phyloP scores from a whole-genome alignment of 306 rosid species.

The Sophora flavescens region DNA sequence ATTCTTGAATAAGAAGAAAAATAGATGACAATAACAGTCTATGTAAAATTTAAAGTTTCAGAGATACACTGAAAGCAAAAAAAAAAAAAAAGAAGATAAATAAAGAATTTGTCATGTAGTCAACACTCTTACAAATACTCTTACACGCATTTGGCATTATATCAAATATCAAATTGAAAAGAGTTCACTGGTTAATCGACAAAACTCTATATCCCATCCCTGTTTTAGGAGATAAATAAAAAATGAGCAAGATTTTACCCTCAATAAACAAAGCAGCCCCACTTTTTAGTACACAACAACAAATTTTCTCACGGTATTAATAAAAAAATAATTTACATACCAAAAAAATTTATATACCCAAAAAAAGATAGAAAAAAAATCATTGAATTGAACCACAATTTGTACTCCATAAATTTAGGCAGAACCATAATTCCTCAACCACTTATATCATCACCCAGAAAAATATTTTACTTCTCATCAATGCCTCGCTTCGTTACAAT shows the following conservation, averaged over 20 bases:
- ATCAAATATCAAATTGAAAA: conserved; percentile 24
- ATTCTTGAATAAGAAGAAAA: conserved; percentile 1
- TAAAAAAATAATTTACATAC: not conserved
- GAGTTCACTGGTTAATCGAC: conserved; percentile 14
- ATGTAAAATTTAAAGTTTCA: not conserved
- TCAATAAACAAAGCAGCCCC: not conserved
- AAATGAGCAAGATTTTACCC: conserved; percentile 4
- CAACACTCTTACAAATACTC: not conserved
- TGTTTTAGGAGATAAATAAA: not conserved
- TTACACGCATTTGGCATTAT: conserved; percentile 14
- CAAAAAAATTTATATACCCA: not conserved
- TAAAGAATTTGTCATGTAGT: not conserved
- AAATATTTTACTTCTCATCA: conserved; percentile 1
- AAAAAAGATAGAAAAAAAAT: not conserved
- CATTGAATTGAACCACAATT: conserved; percentile 25
- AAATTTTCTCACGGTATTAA: not conserved
- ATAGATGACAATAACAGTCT: conserved; percentile 21
- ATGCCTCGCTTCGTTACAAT: not conserved
- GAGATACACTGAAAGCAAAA: not conserved
- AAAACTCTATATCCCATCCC: conserved; percentile 12
- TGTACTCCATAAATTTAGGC: conserved; percentile 1
- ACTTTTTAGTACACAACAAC: conserved; percentile 13
- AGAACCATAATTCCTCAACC: conserved; percentile 22
- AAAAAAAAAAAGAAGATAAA: not conserved
- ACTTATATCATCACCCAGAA: conserved; percentile 20